Conservation (phyloP, 148 eudicot genomes). For the Diospyros lotus region DNA sequence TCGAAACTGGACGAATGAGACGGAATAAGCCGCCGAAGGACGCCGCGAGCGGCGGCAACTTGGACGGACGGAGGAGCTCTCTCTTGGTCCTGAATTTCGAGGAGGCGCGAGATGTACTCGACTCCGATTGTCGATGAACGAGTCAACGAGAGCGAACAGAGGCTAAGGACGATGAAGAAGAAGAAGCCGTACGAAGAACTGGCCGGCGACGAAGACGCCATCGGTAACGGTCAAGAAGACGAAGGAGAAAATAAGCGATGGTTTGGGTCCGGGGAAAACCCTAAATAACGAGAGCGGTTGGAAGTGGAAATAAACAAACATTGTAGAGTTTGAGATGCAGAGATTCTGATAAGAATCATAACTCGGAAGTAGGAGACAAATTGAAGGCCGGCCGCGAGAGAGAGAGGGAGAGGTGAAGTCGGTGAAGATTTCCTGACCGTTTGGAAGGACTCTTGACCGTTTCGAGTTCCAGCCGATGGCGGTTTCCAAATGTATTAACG, state of each 20-base stretch:
- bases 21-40: constrained; percentile 37
- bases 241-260: not conserved
- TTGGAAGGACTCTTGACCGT: not conserved
- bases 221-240: not conserved
- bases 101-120: constrained; percentile 25
- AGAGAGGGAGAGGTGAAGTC: not conserved
- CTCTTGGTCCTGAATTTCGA: constrained; percentile 45
- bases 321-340: constrained; percentile 1
- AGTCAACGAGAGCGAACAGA: constrained; percentile 8
- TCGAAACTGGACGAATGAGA: constrained; percentile 39
- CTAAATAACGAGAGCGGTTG: not conserved
- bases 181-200: not conserved
- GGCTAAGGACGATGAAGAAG: not conserved
- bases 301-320: not conserved
- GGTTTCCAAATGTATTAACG: no score
- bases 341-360: not conserved
- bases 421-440: not conserved
- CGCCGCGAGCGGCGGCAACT: constrained; percentile 29
- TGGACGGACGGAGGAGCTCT: constrained; percentile 31
- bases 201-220: constrained; percentile 18
- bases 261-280: not conserved
- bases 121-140: constrained; percentile 40
- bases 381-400: constrained; percentile 15
- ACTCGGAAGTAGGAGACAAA: constrained; percentile 11
- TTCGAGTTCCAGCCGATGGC: no score